phyloP scores from a whole-genome alignment of 495 filamentous ascomycete species.

The Trichoderma orchidacearum region DNA sequence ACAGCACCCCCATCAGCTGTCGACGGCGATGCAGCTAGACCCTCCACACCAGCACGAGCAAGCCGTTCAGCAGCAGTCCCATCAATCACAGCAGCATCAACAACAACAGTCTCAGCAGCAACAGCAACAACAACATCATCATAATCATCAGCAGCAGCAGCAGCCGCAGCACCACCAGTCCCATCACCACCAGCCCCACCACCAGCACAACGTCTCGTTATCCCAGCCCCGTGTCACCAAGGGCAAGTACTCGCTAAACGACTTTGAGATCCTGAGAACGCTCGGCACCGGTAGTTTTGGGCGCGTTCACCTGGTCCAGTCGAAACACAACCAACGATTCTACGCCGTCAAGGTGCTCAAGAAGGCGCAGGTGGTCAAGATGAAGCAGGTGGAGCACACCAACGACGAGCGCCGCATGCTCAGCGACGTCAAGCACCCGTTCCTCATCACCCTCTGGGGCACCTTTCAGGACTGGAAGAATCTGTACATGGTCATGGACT shows the following conservation, averaged over 20 bases:
- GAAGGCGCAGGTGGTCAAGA: constrained; percentile 96
- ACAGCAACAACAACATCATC: constrained; percentile 7
- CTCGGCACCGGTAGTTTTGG: constrained; percentile 96
- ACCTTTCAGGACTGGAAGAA: constrained; percentile 94
- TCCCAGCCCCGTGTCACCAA: constrained; percentile 55
- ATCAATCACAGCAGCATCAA: constrained; percentile 6
- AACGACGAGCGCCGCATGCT: constrained; percentile 96
- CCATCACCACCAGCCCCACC: constrained; percentile 4
- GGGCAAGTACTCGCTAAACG: constrained; percentile 89
- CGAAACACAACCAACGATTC: constrained; percentile 90
- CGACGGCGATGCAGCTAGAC: constrained; percentile 7
- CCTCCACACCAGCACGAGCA: constrained; percentile 7
- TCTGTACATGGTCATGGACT: constrained; percentile 99
- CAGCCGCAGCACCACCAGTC: constrained; percentile 8
- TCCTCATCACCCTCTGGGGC: constrained; percentile 94
- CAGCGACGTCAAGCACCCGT: constrained; percentile 88
- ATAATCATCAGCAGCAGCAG: constrained; percentile 8
- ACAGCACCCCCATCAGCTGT: background rate
- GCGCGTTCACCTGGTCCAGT: constrained; percentile 89
- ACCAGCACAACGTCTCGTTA: constrained; percentile 4
- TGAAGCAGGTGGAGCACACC: constrained; percentile 99
- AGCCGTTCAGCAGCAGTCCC: constrained; percentile 3
- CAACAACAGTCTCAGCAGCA: constrained; percentile 9
- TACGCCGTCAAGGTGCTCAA: constrained; percentile 98
- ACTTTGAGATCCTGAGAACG: constrained; percentile 80